Percentiles rank a stretch among this genome's conserved stretches.
phyloP scores from a whole-genome alignment of 139 green algal species.

The Chlamydomonas eustigma region DNA sequence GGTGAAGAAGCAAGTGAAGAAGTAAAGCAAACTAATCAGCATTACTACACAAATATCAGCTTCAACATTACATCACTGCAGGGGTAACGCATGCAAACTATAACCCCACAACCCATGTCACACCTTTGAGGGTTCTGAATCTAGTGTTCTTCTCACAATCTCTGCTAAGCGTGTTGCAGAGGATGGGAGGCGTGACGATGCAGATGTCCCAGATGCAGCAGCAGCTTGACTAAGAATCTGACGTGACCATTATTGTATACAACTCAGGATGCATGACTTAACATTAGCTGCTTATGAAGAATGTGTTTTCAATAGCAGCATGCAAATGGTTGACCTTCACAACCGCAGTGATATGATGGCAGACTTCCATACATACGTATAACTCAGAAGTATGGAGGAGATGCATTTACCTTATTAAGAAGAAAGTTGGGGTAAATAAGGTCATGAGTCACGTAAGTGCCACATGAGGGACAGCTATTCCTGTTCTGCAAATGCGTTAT shows the following conservation, averaged over 20 bases:
- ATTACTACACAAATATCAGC: no score
- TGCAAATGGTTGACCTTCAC: no score
- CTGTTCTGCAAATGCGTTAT: conserved; percentile 56
- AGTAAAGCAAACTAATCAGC: no score
- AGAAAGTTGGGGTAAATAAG: conserved; percentile 79
- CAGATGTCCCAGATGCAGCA: not conserved
- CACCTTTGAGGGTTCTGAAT: not conserved
- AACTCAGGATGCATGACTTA: no score
- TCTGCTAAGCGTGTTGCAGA: not conserved
- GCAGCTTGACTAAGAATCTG: not conserved
- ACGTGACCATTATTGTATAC: no score
- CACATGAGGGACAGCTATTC: conserved; percentile 68
- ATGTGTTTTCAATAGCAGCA: no score
- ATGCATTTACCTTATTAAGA: conserved; percentile 58
- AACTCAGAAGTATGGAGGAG: not conserved
- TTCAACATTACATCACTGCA: no score
- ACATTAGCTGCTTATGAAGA: no score
- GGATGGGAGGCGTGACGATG: not conserved
- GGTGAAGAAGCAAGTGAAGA: no score
- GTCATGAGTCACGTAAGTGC: conserved; percentile 55
- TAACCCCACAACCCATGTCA: not conserved
- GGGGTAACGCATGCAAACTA: no score
- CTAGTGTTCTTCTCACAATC: not conserved
- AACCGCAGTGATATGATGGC: no score
- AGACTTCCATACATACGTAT: not conserved